Conservation (phyloP, 257 asterid species). For the Solanum tarapatanum region DNA sequence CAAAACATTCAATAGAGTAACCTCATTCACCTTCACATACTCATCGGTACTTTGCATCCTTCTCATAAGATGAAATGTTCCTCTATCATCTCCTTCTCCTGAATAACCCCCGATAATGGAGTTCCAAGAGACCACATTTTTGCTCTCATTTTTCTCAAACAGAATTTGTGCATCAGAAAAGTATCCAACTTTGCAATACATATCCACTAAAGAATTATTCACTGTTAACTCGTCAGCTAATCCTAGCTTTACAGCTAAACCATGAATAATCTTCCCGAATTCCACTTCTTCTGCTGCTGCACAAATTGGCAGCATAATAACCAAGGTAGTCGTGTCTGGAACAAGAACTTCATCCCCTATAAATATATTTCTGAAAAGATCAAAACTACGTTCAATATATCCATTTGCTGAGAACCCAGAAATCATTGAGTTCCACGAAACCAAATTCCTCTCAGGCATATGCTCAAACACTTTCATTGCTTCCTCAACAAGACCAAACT, state of each 20-base stretch:
- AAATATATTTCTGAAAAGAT: conserved; percentile 1
- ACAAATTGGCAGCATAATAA: conserved; percentile 19
- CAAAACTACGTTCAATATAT: neutral
- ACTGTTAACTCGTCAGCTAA: conserved; percentile 11
- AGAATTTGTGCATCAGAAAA: conserved; percentile 10
- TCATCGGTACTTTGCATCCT: conserved; percentile 6
- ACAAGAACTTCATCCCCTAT: neutral
- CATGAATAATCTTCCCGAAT: conserved; percentile 17
- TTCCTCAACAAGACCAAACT: conserved; percentile 4
- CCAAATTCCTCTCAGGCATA: conserved; percentile 21
- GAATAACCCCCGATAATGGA: conserved; percentile 21
- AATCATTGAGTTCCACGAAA: conserved; percentile 17
- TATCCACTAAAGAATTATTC: conserved; percentile 20
- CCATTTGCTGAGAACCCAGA: conserved; percentile 10
- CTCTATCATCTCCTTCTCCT: conserved; percentile 9
- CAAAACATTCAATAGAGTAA: conserved; percentile 18
- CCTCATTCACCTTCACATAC: conserved; percentile 7
- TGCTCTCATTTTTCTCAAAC: conserved; percentile 6
- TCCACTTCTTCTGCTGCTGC: conserved; percentile 4
- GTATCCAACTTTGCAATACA: conserved; percentile 22
- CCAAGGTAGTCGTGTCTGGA: conserved; percentile 22
- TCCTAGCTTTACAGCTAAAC: conserved; percentile 16
- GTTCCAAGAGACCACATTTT: conserved; percentile 26
- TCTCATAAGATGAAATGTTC: conserved; percentile 13
- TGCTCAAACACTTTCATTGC: conserved; percentile 2